Evolutionary conservation across 345 rosid species (phyloP).

Genomic region (Eucalyptus melliodora): DNA sequence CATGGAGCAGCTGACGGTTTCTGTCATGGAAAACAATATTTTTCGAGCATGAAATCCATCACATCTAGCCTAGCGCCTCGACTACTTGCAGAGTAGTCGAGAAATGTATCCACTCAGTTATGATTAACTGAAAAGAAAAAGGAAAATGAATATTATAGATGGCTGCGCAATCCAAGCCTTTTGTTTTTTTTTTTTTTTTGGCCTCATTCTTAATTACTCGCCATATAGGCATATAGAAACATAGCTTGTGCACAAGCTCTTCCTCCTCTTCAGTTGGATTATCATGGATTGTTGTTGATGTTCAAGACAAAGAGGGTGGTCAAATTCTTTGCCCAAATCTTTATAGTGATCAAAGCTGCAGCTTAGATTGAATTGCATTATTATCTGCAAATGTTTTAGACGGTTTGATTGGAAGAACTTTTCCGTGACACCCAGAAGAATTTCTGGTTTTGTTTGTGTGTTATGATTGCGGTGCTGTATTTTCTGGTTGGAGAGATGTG

Average conservation of each 20-base stretch:
- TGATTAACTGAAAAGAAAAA: background rate
- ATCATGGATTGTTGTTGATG: background rate
- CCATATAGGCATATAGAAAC: background rate
- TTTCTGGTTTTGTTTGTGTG: background rate
- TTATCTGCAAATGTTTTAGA: background rate
- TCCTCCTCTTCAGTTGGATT: background rate
- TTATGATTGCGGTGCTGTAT: background rate
- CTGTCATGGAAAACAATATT: background rate
- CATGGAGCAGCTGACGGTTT: background rate
- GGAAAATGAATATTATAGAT: background rate
- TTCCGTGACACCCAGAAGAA: background rate
- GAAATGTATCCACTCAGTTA: background rate
- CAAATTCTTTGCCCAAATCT: background rate
- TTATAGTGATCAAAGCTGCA: background rate
- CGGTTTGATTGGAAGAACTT: background rate
- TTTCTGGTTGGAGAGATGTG: background rate
- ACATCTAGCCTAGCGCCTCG: background rate
- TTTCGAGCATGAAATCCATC: background rate
- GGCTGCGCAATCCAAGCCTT: background rate
- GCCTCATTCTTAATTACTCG: background rate
- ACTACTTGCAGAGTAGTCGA: background rate
- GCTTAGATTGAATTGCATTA: background rate
- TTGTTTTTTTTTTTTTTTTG: background rate
- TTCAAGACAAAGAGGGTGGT: background rate
- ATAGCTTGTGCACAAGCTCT: background rate